phyloP scores from a whole-genome alignment of 1,139 yeast genomes.

The Suhomyces atakaporum region DNA sequence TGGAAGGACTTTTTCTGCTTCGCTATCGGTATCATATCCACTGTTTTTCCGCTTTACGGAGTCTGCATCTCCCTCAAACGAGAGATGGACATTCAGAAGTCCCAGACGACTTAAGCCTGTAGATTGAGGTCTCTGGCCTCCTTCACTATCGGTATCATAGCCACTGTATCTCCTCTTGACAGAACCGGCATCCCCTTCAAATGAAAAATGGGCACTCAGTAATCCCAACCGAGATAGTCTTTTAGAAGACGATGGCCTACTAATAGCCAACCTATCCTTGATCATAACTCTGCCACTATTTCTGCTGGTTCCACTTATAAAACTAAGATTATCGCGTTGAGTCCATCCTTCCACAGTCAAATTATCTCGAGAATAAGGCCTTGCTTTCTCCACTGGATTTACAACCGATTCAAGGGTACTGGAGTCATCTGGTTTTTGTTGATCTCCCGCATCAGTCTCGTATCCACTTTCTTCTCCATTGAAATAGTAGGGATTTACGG shows the following conservation, averaged over 20 bases:
- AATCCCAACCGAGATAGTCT: constrained; percentile 4
- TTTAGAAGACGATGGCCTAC: constrained; percentile 1
- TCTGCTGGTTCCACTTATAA: constrained; percentile 7
- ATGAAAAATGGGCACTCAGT: constrained; percentile 6
- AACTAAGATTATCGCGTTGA: constrained; percentile 4
- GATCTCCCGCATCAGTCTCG: constrained; percentile 3
- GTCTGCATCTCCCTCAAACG: neutral
- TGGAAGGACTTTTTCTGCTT: constrained; percentile 2
- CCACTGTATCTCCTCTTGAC: constrained; percentile 12
- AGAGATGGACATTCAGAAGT: neutral
- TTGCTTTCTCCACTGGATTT: constrained; percentile 2
- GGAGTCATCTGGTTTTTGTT: constrained; percentile 3
- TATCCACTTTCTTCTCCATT: constrained; percentile 9
- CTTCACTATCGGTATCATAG: constrained; percentile 12
- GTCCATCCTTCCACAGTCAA: constrained; percentile 3
- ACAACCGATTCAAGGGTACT: constrained; percentile 7
- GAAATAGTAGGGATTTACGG: constrained; percentile 1
- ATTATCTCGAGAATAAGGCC: neutral
- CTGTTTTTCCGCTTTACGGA: constrained; percentile 1
- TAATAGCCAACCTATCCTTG: constrained; percentile 5
- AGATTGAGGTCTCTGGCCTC: constrained; percentile 1
- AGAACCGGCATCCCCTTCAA: constrained; percentile 7
- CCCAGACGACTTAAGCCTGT: neutral
- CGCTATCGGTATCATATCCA: constrained; percentile 1
- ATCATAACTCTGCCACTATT: constrained; percentile 7